Evolutionary conservation across 331 rosid genomes (phyloP).

Genomic region (Quercus phellos): DNA sequence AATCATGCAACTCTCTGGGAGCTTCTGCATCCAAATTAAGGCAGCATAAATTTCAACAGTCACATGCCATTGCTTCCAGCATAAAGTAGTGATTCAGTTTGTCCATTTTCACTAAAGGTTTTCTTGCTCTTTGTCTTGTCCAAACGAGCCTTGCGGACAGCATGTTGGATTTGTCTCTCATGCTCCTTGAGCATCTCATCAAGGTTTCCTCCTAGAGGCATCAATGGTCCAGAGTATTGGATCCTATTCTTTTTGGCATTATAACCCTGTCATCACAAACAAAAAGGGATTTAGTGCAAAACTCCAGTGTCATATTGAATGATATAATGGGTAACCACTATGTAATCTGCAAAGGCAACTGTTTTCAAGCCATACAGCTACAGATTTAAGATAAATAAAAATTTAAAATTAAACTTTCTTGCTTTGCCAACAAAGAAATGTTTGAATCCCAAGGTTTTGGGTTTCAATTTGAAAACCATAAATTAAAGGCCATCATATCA

Average conservation of each 20-base stretch:
- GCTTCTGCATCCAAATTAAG: constrained; percentile 21
- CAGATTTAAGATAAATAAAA: neutral
- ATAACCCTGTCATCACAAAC: constrained; percentile 35
- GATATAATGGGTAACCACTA: neutral
- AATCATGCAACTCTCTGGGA: constrained; percentile 9
- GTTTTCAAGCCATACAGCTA: neutral
- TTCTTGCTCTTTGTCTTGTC: constrained; percentile 49
- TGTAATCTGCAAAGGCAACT: neutral
- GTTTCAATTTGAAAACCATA: no score
- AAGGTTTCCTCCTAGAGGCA: constrained; percentile 56
- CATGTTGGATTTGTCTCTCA: constrained; percentile 71
- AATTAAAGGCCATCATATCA: neutral
- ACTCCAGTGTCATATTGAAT: constrained; percentile 9
- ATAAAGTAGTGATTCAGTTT: constrained; percentile 49
- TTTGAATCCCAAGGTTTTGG: neutral
- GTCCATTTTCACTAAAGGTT: constrained; percentile 32
- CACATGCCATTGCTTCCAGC: constrained; percentile 33
- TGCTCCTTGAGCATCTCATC: constrained; percentile 85
- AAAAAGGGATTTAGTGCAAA: constrained; percentile 14
- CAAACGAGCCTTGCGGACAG: constrained; percentile 64
- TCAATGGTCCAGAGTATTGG: constrained; percentile 73
- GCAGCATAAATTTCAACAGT: constrained; percentile 15
- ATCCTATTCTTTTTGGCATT: constrained; percentile 41
- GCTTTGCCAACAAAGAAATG: neutral
- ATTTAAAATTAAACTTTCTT: neutral